Percentiles rank a stretch among this genome's conserved stretches.
phyloP scores from a whole-genome alignment of 164 flowering plant species.

The Magnolia kwangsiensis region DNA sequence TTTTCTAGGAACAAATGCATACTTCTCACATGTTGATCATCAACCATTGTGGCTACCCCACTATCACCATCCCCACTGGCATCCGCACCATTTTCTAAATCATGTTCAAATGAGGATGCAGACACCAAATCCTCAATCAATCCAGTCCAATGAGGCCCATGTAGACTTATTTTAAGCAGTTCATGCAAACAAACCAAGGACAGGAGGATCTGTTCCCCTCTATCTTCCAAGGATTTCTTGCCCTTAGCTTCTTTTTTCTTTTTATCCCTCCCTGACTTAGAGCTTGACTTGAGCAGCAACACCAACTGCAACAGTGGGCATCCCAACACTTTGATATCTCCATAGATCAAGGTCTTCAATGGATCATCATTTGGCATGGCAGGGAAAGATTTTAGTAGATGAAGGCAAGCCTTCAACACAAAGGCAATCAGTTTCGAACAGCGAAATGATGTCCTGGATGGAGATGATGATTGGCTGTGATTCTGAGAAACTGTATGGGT shows the following conservation, averaged over 20 bases:
- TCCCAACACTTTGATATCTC: conserved; percentile 59
- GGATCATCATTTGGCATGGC: conserved; percentile 43
- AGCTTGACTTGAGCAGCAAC: conserved; percentile 42
- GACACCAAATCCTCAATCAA: conserved; percentile 54
- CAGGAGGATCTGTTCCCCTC: conserved; percentile 43
- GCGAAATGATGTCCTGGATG: conserved; percentile 19
- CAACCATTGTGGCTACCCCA: conserved; percentile 24
- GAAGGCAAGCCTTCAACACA: conserved; percentile 45
- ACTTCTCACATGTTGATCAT: conserved; percentile 33
- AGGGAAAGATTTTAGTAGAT: conserved; percentile 44
- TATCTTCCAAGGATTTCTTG: conserved; percentile 38
- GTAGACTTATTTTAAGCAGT: conserved; percentile 32
- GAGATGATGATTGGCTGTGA: conserved; percentile 37
- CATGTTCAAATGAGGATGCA: conserved; percentile 22
- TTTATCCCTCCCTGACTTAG: conserved; percentile 22
- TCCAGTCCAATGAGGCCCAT: conserved; percentile 19
- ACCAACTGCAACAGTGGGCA: conserved; percentile 54
- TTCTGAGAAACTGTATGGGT: conserved; percentile 36
- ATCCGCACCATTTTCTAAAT: conserved; percentile 9
- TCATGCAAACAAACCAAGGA: conserved; percentile 65
- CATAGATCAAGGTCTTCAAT: conserved; percentile 49
- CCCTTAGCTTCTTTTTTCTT: conserved; percentile 46
- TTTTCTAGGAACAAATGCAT: conserved; percentile 42
- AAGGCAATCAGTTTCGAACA: conserved; percentile 38
- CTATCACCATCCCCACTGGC: conserved; percentile 24